These are phyloP conservation scores for Termitomyces bulborhizus DNA, from an alignment of 768 basidiomycete species.

Conservation along the genomic window DNA sequence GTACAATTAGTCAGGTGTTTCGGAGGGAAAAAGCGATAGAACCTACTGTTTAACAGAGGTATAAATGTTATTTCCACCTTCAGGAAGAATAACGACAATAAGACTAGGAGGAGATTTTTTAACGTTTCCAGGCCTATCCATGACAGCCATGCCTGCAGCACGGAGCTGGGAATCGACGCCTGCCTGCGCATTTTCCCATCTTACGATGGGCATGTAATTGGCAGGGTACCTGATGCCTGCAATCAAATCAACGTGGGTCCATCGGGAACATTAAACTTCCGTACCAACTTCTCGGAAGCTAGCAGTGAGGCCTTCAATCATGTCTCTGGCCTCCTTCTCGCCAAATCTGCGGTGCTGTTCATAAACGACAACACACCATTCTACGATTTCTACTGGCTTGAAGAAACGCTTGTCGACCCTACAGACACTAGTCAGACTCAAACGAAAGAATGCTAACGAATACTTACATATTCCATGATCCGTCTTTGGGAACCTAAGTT, in stretches of 20 bases:
- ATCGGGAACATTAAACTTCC: conserved; percentile 16
- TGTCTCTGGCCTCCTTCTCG: conserved; percentile 38
- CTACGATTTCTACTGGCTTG: conserved; percentile 42
- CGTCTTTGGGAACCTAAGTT: conserved; percentile 53
- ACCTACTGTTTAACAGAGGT: conserved; percentile 74
- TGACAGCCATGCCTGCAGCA: conserved; percentile 42
- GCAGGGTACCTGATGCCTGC: conserved; percentile 55
- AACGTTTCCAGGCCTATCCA: conserved; percentile 24
- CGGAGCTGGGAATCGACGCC: conserved; percentile 47
- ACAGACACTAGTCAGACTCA: conserved; percentile 2
- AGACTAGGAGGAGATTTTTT: conserved; percentile 38
- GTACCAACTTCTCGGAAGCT: conserved; percentile 54
- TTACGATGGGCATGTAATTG: conserved; percentile 30
- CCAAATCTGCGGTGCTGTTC: conserved; percentile 56
- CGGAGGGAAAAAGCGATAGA: background rate
- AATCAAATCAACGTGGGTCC: background rate
- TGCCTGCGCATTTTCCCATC: conserved; percentile 55
- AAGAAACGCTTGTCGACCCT: conserved; percentile 74
- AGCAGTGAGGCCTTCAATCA: conserved; percentile 46
- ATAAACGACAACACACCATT: conserved; percentile 64
- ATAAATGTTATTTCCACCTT: conserved; percentile 72
- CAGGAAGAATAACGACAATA: conserved; percentile 65
- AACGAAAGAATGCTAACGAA: background rate
- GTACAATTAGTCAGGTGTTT: background rate
- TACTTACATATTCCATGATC: conserved; percentile 73